Base-by-base conservation (phyloP, 345 rosid species). In the Microthlaspi erraticum region DNA sequence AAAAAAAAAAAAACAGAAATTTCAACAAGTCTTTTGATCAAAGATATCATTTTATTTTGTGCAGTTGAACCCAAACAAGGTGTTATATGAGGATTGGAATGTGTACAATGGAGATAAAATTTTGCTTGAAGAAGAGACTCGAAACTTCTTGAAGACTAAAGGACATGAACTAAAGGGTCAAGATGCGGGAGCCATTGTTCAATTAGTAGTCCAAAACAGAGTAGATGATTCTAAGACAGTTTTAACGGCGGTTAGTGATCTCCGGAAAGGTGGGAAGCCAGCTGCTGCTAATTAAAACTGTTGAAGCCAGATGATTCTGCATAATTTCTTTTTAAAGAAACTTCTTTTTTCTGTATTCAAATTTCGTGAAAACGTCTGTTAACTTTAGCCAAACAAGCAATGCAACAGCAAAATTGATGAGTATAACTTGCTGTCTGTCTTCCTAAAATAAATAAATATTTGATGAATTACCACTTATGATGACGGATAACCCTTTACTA, bases 211-310 rank as follows among this genome's bases (percentile, higher is more conserved):
- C 60, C 96, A 89, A 43, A 71, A 42, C 12, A 46, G 11, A 20
- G 23, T 20, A 20, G 23, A 20, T 20, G 23, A 20, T 20, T 20
- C 23, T 20, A 20, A 20, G 23, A 10, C 4, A 61, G 75, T 29
- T 31, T 79, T 89, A 9, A 85, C 87, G 6, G 96, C 87, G 5
- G 97, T 89, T 9, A 81, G 96, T 53, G 96, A 91, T 66, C 92
- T 90, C 3, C 81, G 93, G 67, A 91, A 91, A 57, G 86, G 83
- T 66, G 96, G 96, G 57, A 82, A 72, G 76, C 96, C 96, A 46
- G 97, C 97, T 13, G 88, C 88, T 36, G 56, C 46, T 33, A 20
- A 20, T 20, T 20, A 20, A 20, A 20, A 20, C 23, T 20, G 2
- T 20, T 20, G 23, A 20, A 20, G 10, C 37, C 14, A 23, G 13